phyloP scores from a whole-genome alignment of 2,329 filamentous ascomycete species.

The Aureobasidium sp. region DNA sequence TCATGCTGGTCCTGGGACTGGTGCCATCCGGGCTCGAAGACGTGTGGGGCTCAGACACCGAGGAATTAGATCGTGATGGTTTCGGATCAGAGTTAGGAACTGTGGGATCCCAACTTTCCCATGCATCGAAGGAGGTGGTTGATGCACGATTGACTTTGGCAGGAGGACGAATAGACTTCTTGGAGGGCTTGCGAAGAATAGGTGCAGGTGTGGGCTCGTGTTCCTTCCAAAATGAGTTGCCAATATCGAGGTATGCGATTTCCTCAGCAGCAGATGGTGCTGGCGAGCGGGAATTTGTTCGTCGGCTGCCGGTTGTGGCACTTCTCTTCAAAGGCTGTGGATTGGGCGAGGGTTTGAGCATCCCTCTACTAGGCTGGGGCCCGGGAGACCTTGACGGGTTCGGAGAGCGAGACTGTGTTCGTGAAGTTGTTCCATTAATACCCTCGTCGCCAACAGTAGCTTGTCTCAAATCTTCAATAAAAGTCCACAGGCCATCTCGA shows the following conservation, averaged over 20 bases:
- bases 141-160: constrained; percentile 28
- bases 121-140: constrained; percentile 21
- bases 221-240: constrained; percentile 35
- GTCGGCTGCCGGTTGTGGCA: constrained; percentile 8
- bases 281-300: not conserved
- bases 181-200: constrained; percentile 4
- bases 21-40: constrained; percentile 28
- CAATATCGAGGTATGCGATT: constrained; percentile 26
- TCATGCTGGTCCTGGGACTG: constrained; percentile 9
- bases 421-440: constrained; percentile 4
- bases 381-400: constrained; percentile 1
- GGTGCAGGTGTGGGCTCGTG: constrained; percentile 26
- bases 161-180: constrained; percentile 16
- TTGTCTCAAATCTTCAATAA: constrained; percentile 89
- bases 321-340: constrained; percentile 2
- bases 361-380: not conserved
- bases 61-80: constrained; percentile 30
- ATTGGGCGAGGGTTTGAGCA: not conserved
- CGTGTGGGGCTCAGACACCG: constrained; percentile 37
- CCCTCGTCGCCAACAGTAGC: constrained; percentile 94
- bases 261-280: not conserved
- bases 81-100: constrained; percentile 13
- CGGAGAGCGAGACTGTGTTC: constrained; percentile 8
- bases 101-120: constrained; percentile 49
- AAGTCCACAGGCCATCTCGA: constrained; percentile 82